Conservation (phyloP, 2,329 filamentous ascomycete species). For the Lasiodiplodia citricola region DNA sequence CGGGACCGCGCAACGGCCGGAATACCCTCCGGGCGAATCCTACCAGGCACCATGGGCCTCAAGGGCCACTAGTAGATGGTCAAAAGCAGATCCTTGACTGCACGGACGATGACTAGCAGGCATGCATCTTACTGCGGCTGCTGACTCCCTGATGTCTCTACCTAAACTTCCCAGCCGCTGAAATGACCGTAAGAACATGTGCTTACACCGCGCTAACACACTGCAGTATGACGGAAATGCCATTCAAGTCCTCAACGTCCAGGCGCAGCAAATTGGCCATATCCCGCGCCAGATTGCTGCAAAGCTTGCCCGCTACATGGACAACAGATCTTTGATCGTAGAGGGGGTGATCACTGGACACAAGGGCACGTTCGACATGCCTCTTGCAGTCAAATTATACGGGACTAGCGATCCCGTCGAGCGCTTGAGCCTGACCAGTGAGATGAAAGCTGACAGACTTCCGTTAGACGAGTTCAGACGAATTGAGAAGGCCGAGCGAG, state of each 20-base stretch:
- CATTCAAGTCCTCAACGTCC: constrained; percentile 78
- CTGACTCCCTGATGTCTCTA: neutral
- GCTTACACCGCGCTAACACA: neutral
- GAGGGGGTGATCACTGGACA: constrained; percentile 73
- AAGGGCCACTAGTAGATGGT: neutral
- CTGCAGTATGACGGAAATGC: constrained; percentile 71
- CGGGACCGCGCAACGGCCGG: neutral
- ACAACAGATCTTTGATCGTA: constrained; percentile 59
- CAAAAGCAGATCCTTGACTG: neutral
- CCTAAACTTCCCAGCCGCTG: neutral
- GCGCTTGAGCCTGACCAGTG: constrained; percentile 61
- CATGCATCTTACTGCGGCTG: neutral
- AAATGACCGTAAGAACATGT: neutral
- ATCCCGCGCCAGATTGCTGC: constrained; percentile 69
- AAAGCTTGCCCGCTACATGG: constrained; percentile 76
- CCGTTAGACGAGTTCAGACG: constrained; percentile 54
- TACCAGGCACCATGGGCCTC: neutral
- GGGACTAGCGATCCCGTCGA: constrained; percentile 65
- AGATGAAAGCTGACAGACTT: constrained; percentile 69
- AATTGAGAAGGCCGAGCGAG: constrained; percentile 57
- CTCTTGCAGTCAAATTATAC: constrained; percentile 71
- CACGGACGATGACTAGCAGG: neutral
- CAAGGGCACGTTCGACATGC: constrained; percentile 73
- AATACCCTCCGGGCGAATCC: neutral
- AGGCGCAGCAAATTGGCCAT: constrained; percentile 78